phyloP scores from a whole-genome alignment of 148 eudicot genomes.

The Rhododendron mucronatum region DNA sequence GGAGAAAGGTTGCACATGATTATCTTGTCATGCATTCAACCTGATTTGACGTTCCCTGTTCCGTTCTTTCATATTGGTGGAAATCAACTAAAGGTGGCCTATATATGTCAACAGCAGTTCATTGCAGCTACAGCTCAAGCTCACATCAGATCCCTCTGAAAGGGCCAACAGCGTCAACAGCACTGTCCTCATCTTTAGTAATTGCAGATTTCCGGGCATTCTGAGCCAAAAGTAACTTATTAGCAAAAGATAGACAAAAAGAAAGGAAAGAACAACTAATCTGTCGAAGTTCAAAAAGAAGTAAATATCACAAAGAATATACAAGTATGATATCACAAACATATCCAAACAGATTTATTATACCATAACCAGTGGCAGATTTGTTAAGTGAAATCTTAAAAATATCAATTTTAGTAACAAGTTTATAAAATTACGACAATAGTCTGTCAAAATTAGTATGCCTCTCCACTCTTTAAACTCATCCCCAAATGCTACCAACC shows the following conservation, averaged over 20 bases:
- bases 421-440: neutral
- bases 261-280: neutral
- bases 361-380: neutral
- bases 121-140: constrained; percentile 39
- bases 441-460: neutral
- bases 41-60: constrained; percentile 51
- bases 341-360: neutral
- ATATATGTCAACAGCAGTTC: constrained; percentile 40
- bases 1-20: neutral
- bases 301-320: neutral
- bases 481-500: neutral
- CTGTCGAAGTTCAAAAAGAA: neutral
- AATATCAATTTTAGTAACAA: neutral
- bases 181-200: constrained; percentile 33
- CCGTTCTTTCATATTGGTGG: constrained; percentile 66
- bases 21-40: constrained; percentile 24
- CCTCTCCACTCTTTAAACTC: neutral
- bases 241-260: neutral
- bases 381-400: neutral
- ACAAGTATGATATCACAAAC: neutral
- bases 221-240: constrained; percentile 30
- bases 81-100: constrained; percentile 62
- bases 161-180: constrained; percentile 26
- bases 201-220: constrained; percentile 32
- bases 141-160: constrained; percentile 44